Evolutionary conservation across 176 grass and related monocot species (phyloP).

Genomic region (Eleusine coracana): DNA sequence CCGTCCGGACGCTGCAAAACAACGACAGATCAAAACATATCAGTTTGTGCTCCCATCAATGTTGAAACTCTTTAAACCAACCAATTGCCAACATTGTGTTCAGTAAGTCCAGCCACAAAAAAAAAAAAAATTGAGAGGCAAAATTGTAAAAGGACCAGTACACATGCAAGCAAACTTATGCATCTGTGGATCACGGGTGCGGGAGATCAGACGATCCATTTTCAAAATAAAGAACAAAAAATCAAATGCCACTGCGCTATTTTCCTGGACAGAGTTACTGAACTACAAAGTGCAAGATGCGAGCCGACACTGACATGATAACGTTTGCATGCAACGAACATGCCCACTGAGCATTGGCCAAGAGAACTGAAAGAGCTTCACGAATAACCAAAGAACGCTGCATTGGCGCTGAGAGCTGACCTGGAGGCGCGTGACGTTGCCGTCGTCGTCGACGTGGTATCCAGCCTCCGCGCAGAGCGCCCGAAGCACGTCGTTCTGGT

Average conservation of each 20-base stretch:
- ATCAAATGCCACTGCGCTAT: too few relatives aligned
- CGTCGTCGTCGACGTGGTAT: constrained; percentile 75
- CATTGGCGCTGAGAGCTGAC: background rate
- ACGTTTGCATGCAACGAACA: background rate
- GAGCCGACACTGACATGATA: background rate
- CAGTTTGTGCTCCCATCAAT: background rate
- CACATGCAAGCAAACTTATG: too few relatives aligned
- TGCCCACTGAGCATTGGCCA: background rate
- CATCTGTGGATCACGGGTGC: too few relatives aligned
- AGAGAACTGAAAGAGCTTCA: background rate
- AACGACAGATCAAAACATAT: background rate
- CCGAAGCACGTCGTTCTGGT: constrained; percentile 91
- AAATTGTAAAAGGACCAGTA: too few relatives aligned
- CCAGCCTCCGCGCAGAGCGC: constrained; percentile 83
- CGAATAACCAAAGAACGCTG: background rate
- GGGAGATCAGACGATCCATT: too few relatives aligned
- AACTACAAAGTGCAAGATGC: background rate
- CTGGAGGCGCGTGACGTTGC: constrained; percentile 61
- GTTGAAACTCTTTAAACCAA: too few relatives aligned
- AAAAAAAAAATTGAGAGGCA: too few relatives aligned
- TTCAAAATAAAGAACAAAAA: too few relatives aligned
- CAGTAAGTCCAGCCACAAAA: too few relatives aligned
- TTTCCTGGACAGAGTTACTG: background rate
- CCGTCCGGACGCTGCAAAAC: constrained; percentile 15
- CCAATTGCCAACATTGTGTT: too few relatives aligned